phyloP scores from a whole-genome alignment of 106 monocot genomes.

The Narthecium ossifragum region DNA sequence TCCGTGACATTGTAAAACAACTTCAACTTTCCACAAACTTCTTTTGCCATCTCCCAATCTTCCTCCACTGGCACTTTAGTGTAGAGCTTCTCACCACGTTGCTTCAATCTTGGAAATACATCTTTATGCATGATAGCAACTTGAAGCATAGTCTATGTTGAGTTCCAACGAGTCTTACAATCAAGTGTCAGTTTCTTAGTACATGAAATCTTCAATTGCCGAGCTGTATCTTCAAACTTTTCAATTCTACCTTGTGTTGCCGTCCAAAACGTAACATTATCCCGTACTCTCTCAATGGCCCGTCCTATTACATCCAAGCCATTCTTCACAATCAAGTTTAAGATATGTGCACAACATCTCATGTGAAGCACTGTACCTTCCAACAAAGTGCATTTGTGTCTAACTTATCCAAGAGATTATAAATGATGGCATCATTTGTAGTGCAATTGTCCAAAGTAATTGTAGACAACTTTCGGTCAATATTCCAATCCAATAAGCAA shows the following conservation, averaged over 20 bases:
- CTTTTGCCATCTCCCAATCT: constrained; percentile 11
- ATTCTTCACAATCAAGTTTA: no score
- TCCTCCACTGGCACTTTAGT: constrained; percentile 1
- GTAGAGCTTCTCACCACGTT: constrained; percentile 1
- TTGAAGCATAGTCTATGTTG: constrained; percentile 4
- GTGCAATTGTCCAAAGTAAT: constrained; percentile 7
- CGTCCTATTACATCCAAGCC: constrained; percentile 8
- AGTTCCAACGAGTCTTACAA: constrained; percentile 6
- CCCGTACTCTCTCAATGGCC: constrained; percentile 3
- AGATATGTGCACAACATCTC: no score
- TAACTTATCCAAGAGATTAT: not conserved
- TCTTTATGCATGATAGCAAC: no score
- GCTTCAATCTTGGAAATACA: no score
- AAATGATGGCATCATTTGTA: constrained; percentile 2
- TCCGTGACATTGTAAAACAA: no score
- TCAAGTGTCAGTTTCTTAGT: not conserved
- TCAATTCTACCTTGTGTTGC: constrained; percentile 3
- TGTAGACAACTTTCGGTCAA: constrained; percentile 16
- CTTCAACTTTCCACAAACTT: constrained; percentile 6
- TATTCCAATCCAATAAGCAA: constrained; percentile 19
- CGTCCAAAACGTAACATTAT: constrained; percentile 12
- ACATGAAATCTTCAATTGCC: constrained; percentile 1
- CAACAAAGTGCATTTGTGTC: not conserved
- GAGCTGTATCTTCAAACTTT: no score
- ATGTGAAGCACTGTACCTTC: constrained; percentile 1